These are phyloP conservation scores for Suhomyces kilbournensis DNA, from an alignment of 805 yeast species.

Conservation along the genomic window DNA sequence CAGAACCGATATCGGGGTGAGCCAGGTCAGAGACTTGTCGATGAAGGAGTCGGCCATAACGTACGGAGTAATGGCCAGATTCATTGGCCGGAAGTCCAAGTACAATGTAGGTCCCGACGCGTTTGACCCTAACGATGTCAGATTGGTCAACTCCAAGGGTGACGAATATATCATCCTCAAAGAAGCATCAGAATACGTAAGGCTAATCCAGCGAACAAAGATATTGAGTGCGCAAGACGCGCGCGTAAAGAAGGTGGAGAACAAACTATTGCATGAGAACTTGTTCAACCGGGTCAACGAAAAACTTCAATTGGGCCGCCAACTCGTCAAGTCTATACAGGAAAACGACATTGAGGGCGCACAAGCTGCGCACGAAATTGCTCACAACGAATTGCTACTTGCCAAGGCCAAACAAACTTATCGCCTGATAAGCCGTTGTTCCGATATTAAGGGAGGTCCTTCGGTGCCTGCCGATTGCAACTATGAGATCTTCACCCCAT, in stretches of 20 bases:
- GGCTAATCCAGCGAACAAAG: slow-evolving; percentile 25
- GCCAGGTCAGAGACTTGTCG: slow-evolving; percentile 26
- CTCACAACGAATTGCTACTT: slow-evolving; percentile 13
- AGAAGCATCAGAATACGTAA: slow-evolving; percentile 21
- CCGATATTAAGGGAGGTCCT: background rate
- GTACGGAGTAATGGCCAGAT: slow-evolving; percentile 35
- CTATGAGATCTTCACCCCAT: slow-evolving; percentile 5
- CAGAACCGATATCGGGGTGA: background rate
- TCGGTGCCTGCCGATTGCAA: background rate
- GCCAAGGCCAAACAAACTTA: slow-evolving; percentile 19
- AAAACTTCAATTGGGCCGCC: slow-evolving; percentile 23
- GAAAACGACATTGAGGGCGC: slow-evolving; percentile 4
- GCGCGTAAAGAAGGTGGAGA: slow-evolving; percentile 15
- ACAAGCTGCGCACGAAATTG: slow-evolving; percentile 8
- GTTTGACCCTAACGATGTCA: slow-evolving; percentile 14
- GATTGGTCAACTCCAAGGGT: slow-evolving; percentile 31
- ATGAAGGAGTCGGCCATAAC: slow-evolving; percentile 23
- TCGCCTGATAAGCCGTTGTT: background rate
- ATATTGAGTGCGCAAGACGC: slow-evolving; percentile 14
- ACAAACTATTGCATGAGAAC: slow-evolving; percentile 20
- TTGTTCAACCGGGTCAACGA: slow-evolving; percentile 27
- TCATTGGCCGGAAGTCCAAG: slow-evolving; percentile 37
- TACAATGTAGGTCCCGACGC: slow-evolving; percentile 21
- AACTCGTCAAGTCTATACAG: slow-evolving; percentile 13
- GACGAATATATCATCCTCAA: slow-evolving; percentile 41